Evolutionary conservation across 192 early-diverging fungal species (phyloP).

Genomic region (Paraglomus occultum): DNA sequence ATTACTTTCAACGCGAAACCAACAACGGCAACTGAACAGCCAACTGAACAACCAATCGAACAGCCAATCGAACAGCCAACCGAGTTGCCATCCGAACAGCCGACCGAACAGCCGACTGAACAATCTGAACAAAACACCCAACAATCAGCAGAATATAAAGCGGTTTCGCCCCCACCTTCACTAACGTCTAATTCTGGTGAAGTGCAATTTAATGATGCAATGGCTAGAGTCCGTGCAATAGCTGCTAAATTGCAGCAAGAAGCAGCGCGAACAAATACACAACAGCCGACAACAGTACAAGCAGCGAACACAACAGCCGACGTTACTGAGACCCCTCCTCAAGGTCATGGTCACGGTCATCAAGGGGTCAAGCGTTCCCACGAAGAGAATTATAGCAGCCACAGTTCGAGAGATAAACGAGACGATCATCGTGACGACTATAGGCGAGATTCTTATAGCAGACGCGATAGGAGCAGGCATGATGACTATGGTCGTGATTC

Average conservation of each 20-base stretch:
- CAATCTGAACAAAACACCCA: too few species aligned
- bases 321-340: slow-evolving; percentile 22
- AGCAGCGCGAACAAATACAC: background rate
- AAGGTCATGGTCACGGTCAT: slow-evolving; percentile 20
- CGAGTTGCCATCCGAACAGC: too few species aligned
- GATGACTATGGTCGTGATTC: slow-evolving; percentile 29
- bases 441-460: slow-evolving; percentile 21
- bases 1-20: too few species aligned
- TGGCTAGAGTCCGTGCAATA: slow-evolving; percentile 76
- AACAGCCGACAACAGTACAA: too few species aligned
- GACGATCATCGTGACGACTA: slow-evolving; percentile 32
- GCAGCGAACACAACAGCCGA: background rate
- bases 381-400: slow-evolving; percentile 23
- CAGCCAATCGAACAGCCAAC: too few species aligned
- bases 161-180: slow-evolving; percentile 10
- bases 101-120: too few species aligned
- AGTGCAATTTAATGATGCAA: slow-evolving; percentile 62
- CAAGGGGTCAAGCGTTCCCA: slow-evolving; percentile 25
- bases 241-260: slow-evolving; percentile 64
- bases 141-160: background rate
- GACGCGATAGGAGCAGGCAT: slow-evolving; percentile 20
- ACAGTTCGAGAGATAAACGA: slow-evolving; percentile 1
- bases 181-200: slow-evolving; percentile 13
- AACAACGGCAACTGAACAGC: too few species aligned
- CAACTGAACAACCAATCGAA: too few species aligned